phyloP scores from a whole-genome alignment of 805 yeast genomes.

The Metschnikowia gelsemii region DNA sequence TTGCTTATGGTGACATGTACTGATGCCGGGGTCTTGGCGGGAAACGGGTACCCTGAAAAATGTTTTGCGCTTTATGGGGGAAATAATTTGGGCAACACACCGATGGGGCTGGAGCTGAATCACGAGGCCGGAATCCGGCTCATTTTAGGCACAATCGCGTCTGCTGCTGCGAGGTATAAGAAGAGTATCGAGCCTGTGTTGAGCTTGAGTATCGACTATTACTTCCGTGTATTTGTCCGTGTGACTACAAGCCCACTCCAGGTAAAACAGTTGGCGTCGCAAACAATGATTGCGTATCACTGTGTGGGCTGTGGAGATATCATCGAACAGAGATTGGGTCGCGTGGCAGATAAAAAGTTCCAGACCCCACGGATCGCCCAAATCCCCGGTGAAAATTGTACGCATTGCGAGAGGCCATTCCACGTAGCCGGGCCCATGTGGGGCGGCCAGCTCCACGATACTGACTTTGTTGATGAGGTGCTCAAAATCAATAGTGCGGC shows the following conservation, averaged over 20 bases:
- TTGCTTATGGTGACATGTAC: constrained; percentile 90
- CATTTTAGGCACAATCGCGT: constrained; percentile 71
- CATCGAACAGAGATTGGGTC: constrained; percentile 73
- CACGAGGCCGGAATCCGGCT: constrained; percentile 93
- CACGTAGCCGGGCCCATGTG: constrained; percentile 97
- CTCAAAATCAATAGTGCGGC: constrained; percentile 53
- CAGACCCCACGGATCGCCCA: constrained; percentile 54
- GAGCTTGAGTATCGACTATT: constrained; percentile 86
- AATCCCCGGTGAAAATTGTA: constrained; percentile 64
- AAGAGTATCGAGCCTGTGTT: constrained; percentile 83
- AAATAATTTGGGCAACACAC: constrained; percentile 65
- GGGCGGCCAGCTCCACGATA: constrained; percentile 75
- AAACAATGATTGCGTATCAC: constrained; percentile 73
- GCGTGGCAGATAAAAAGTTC: constrained; percentile 50
- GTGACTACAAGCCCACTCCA: constrained; percentile 75
- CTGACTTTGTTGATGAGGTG: constrained; percentile 62
- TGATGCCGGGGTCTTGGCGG: constrained; percentile 93
- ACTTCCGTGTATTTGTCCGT: constrained; percentile 80
- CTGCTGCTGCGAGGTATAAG: constrained; percentile 87
- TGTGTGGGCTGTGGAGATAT: constrained; percentile 86
- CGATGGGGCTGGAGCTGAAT: constrained; percentile 60
- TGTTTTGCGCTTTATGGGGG: constrained; percentile 96
- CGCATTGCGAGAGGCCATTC: constrained; percentile 64
- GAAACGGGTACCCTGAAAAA: constrained; percentile 94
- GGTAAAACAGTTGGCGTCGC: constrained; percentile 76